phyloP scores from a whole-genome alignment of 177 flowering plant species.

The Vitis hybrid region DNA sequence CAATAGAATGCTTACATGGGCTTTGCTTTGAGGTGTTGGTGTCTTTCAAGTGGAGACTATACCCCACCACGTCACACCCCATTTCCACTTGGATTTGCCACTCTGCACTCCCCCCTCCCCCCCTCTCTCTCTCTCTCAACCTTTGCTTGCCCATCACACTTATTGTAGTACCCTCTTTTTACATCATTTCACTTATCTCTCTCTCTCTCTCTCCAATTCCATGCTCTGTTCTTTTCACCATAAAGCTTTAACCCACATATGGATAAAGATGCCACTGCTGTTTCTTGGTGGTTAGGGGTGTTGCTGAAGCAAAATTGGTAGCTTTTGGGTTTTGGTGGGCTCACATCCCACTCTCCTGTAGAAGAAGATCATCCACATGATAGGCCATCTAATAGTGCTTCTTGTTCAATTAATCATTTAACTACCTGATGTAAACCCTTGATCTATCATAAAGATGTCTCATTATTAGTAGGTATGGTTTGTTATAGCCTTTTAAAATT shows the following conservation, averaged over 20 bases:
- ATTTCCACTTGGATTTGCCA: constrained; percentile 6
- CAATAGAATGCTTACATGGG: constrained; percentile 33
- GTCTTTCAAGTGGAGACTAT: constrained; percentile 47
- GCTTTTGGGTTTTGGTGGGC: neutral
- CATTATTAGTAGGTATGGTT: neutral
- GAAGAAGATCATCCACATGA: neutral
- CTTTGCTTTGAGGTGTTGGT: constrained; percentile 39
- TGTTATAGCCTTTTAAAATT: neutral
- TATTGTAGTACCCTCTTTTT: constrained; percentile 11
- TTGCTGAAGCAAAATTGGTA: constrained; percentile 26
- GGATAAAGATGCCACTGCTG: constrained; percentile 25
- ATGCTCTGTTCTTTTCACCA: constrained; percentile 37
- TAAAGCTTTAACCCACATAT: constrained; percentile 23
- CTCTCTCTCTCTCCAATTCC: constrained; percentile 5
- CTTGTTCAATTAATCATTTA: neutral
- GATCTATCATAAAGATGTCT: neutral
- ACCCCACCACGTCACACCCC: constrained; percentile 33
- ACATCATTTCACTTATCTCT: constrained; percentile 26
- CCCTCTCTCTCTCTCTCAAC: constrained; percentile 14
- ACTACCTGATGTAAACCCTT: constrained; percentile 2
- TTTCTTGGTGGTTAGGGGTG: constrained; percentile 32
- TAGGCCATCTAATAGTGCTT: too few species aligned
- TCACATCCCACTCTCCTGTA: neutral
- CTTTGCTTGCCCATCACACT: constrained; percentile 51
- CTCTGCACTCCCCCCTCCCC: neutral